phyloP scores from a whole-genome alignment of 148 eudicot genomes.

The Fagopyrum homotropicum region DNA sequence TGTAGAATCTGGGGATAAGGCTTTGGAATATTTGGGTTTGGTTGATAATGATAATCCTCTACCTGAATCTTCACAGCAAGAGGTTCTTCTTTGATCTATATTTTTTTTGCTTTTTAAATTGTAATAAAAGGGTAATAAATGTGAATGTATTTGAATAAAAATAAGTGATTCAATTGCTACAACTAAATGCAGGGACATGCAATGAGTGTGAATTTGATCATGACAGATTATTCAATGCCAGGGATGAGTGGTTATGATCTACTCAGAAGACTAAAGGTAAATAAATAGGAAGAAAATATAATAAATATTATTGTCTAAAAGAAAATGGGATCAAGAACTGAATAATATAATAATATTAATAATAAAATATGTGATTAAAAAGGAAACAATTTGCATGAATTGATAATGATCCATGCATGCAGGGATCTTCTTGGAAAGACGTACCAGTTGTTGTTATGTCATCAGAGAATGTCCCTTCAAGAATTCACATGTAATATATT shows the following conservation, averaged over 20 bases:
- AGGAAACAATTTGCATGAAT: background rate
- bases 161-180: background rate
- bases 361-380: background rate
- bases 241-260: conserved; percentile 78
- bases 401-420: conserved; percentile 16
- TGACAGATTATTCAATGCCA: conserved; percentile 93
- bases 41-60: conserved; percentile 32
- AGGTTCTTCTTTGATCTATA: background rate
- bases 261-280: conserved; percentile 63
- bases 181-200: conserved; percentile 14
- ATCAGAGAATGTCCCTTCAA: conserved; percentile 40
- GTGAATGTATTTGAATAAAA: background rate
- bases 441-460: conserved; percentile 46
- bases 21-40: conserved; percentile 34
- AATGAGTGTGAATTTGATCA: conserved; percentile 37
- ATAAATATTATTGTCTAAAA: background rate
- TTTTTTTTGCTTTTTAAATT: background rate
- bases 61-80: conserved; percentile 4
- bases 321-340: background rate
- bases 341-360: background rate
- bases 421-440: conserved; percentile 42
- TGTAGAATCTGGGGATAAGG: conserved; percentile 43
- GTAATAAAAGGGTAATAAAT: background rate
- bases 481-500: conserved; percentile 34
- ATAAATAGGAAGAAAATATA: background rate